Evolutionary conservation across 2,329 filamentous ascomycete genomes (phyloP).

Genomic region (Phaeomoniella chlamydospora): DNA sequence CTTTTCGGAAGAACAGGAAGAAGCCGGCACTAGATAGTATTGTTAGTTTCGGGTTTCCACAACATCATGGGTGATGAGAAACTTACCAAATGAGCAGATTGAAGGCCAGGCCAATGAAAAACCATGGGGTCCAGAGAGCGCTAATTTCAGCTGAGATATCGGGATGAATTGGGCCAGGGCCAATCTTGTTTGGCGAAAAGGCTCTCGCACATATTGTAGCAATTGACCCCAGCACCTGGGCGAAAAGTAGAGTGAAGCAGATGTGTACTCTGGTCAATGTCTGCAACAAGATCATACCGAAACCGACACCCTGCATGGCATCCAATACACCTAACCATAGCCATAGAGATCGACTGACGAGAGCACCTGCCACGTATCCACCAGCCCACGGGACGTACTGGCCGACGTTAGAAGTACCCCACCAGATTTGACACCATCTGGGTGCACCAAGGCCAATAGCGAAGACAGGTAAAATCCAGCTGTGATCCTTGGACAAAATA

Average conservation of each 20-base stretch:
- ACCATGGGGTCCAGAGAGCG: conserved; percentile 36
- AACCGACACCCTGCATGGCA: conserved; percentile 49
- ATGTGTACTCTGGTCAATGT: conserved; percentile 53
- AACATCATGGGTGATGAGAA: conserved; percentile 19
- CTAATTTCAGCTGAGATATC: conserved; percentile 38
- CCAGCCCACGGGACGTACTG: conserved; percentile 50
- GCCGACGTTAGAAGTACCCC: conserved; percentile 46
- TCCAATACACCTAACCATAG: conserved; percentile 55
- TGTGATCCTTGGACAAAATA: conserved; percentile 43
- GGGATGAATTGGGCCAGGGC: conserved; percentile 48
- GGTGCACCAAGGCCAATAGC: conserved; percentile 52
- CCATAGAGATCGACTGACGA: conserved; percentile 46
- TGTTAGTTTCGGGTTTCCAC: neutral
- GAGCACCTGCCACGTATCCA: conserved; percentile 35
- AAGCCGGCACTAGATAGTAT: conserved; percentile 18
- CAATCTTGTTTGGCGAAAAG: conserved; percentile 44
- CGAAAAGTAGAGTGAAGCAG: conserved; percentile 43
- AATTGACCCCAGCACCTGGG: conserved; percentile 47
- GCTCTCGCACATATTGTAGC: conserved; percentile 49
- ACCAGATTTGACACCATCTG: conserved; percentile 54
- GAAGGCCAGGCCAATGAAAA: conserved; percentile 45
- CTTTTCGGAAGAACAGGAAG: conserved; percentile 28
- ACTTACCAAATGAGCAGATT: conserved; percentile 46
- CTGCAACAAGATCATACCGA: conserved; percentile 54
- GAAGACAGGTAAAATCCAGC: conserved; percentile 53